Conservation (phyloP, 768 basidiomycete species). For the Trametes cingulata region DNA sequence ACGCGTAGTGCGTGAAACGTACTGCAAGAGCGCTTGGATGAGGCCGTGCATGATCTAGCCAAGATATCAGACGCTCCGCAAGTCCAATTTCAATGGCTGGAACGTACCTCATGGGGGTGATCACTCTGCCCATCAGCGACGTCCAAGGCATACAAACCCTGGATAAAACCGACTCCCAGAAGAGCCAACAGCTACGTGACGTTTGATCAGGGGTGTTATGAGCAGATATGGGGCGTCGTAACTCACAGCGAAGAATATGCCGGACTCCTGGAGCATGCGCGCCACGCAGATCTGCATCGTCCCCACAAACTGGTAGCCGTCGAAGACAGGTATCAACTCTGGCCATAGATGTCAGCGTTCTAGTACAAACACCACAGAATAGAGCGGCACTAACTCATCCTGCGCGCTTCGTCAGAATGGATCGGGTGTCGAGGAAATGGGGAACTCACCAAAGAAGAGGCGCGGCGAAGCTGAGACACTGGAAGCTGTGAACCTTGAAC, state of each 20-base stretch:
- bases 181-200: conserved; percentile 70
- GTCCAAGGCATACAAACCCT: conserved; percentile 87
- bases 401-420: conserved; percentile 28
- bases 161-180: conserved; percentile 80
- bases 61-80: not conserved
- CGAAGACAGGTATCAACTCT: conserved; percentile 82
- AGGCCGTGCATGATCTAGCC: conserved; percentile 66
- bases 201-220: not conserved
- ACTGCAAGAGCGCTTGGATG: conserved; percentile 81
- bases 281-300: conserved; percentile 94
- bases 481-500: conserved; percentile 73
- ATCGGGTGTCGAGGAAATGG: not conserved
- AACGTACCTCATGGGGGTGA: conserved; percentile 46
- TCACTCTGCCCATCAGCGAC: conserved; percentile 82
- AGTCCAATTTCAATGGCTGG: not conserved
- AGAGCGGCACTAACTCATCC: conserved; percentile 72
- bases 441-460: conserved; percentile 82
- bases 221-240: too few species aligned
- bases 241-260: conserved; percentile 84
- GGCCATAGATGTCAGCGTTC: not conserved
- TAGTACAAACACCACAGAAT: too few species aligned
- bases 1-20: too few species aligned
- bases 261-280: conserved; percentile 93
- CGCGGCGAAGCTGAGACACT: conserved; percentile 83
- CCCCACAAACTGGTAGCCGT: conserved; percentile 86